Percentiles rank a stretch among this genome's conserved stretches.
These are phyloP conservation scores for Sphaerobolus stellatus DNA, from an alignment of 1,284 basidiomycete genomes.

Conservation along the genomic window DNA sequence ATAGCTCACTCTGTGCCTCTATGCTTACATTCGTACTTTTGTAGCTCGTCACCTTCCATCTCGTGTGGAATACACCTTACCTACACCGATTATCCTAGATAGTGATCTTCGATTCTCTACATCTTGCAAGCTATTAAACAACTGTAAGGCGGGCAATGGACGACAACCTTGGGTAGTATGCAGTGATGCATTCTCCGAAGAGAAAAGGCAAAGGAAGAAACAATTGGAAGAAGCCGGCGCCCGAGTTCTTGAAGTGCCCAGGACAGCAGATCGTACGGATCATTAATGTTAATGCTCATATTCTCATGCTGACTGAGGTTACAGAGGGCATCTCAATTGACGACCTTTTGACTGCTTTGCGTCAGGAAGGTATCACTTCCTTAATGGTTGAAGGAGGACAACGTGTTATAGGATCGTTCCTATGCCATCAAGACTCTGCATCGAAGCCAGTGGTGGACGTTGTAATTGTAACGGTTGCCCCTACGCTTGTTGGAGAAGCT, in stretches of 20 bases:
- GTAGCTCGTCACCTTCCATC: conserved; percentile 60
- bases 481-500: conserved; percentile 70
- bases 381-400: conserved; percentile 98
- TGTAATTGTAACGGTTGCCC: conserved; percentile 82
- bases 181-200: conserved; percentile 28
- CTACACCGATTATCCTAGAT: conserved; percentile 87
- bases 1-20: background rate
- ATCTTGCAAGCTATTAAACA: conserved; percentile 72
- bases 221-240: conserved; percentile 57
- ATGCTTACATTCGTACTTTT: conserved; percentile 19
- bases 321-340: conserved; percentile 50
- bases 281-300: conserved; percentile 7
- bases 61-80: conserved; percentile 44
- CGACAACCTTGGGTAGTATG: conserved; percentile 77
- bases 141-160: conserved; percentile 60
- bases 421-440: conserved; percentile 37
- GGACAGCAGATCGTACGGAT: conserved; percentile 28
- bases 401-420: conserved; percentile 76
- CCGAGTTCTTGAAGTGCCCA: conserved; percentile 44
- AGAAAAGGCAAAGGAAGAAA: conserved; percentile 37
- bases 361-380: conserved; percentile 56
- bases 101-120: conserved; percentile 64
- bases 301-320: conserved; percentile 13
- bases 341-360: conserved; percentile 52
- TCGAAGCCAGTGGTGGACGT: conserved; percentile 57